Base-by-base conservation (phyloP, 768 basidiomycete genomes). In the Rhizopogon vulgaris region DNA sequence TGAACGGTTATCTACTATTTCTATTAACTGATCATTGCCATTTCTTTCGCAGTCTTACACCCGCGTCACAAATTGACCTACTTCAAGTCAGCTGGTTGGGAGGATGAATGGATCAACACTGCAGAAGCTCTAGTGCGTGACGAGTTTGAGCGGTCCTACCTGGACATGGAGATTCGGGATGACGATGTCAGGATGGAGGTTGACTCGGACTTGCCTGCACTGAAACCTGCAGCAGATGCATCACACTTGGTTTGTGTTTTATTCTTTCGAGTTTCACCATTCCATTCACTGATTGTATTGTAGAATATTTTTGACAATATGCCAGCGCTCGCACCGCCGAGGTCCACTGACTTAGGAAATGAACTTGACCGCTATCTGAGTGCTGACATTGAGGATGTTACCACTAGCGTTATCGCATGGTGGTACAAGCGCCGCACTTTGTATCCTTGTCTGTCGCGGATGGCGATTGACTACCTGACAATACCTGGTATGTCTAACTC, bases 401-500 rank as follows among this genome's bases (percentile, higher is more conserved):
- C 14, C 6, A 42, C 22, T 4, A 57, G 71, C 41, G 37, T 56
- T 1, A 49, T 72, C 39, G 15, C 18, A 17, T 72, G 69, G 71
- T 72, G 72, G 71, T 12, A 24, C 7, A 50, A 63, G 5, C 43
- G 52, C 8, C 52, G 52, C 18, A 4, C 47, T 6, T 51, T 52
- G 1, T 73, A 60, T 53, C 70, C 69, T 9, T 41, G 49, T 8
- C 64, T 73, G 1, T 66, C 61, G 0, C 54, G 61, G 0, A 70
- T 74, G 69, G 71, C 65, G 3, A 39, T 67, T 1, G 65, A 72
- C 47, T 71, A 71, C 40, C 56, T 68, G 2, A 54, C 52, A 10
- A 65, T 70, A 41, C 68, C 63, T 2, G 64, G 68, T 69, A 49
- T 14, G 61, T 65, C 52, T 10, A 56, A 52, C 2, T 52, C 58